Base-by-base conservation (phyloP, 2,329 filamentous ascomycete genomes). In the Furcasterigmium sp. region DNA sequence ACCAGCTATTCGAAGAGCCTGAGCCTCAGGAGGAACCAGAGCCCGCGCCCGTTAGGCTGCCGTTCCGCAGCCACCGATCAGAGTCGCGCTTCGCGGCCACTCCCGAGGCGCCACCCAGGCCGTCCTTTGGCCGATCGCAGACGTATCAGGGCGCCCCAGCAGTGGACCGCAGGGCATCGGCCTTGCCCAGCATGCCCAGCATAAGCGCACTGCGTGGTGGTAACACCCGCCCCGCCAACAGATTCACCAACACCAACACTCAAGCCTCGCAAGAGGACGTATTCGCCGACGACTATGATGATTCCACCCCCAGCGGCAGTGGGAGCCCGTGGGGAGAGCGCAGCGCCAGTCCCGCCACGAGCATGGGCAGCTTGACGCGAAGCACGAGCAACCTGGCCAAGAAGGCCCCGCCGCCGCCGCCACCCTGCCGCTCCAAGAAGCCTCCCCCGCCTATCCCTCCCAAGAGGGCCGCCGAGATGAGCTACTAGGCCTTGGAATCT, bases 331-430 rank as follows among this genome's bases (percentile, higher is more conserved):
- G 69, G 60, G 65, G 63, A 17, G 69, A 75, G 37, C 69, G 72
- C 43, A 73, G 72, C 52, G 63, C 74, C 44, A 80, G 75, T 51
- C 76, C 76, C 0, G 72, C 75, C 3, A 79, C 76, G 1, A 79
- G 75, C 56, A 70, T 75, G 44, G 74, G 72, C 46, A 78, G 75
- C 55, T 54, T 77, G 37, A 76, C 66, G 50, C 64, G 70, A 37
- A 75, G 64, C 43, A 60, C 68, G 29, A 59, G 49, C 14, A 51
- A 44, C 19, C 40, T 49, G 2, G 61, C 63, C 54, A 71, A 71
- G 46, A 41, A 41, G 39, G 30, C 30, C n/a, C 66, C 62, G 1
- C 69, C 69, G 4, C 70, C 69, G 8, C 70, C 70, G 34, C 70
- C 70, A 17, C 69, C 69, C 3, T 69, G 65, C 55, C 60, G 67